phyloP scores from a whole-genome alignment of 2,329 filamentous ascomycete species.

The Dactylonectria estremocensis region DNA sequence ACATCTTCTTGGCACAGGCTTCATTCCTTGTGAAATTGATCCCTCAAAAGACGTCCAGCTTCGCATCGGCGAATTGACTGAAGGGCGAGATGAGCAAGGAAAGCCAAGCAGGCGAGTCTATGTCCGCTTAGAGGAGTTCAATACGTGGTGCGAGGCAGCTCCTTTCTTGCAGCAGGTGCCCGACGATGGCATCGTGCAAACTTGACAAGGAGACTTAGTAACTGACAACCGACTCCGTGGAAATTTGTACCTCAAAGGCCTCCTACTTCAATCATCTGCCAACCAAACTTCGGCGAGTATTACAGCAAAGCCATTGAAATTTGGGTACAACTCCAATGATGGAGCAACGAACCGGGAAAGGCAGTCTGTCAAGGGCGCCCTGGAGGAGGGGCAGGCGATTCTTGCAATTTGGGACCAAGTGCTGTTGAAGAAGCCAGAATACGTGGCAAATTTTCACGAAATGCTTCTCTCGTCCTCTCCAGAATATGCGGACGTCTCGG shows the following conservation, averaged over 20 bases:
- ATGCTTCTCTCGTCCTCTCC: slow-evolving; percentile 25
- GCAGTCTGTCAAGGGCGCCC: slow-evolving; percentile 5
- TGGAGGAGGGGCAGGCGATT: slow-evolving; percentile 19
- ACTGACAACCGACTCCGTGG: background rate
- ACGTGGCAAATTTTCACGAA: slow-evolving; percentile 13
- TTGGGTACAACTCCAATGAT: slow-evolving; percentile 32
- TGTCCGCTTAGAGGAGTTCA: slow-evolving; percentile 25
- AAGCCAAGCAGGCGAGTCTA: background rate
- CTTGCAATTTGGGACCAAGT: slow-evolving; percentile 32
- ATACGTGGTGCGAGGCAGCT: slow-evolving; percentile 22
- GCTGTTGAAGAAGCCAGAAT: slow-evolving; percentile 18
- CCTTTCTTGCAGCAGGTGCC: slow-evolving; percentile 26
- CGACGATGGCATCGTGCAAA: slow-evolving; percentile 5
- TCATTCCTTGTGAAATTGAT: slow-evolving; percentile 13
- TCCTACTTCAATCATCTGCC: slow-evolving; percentile 16
- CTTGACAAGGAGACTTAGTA: slow-evolving; percentile 22
- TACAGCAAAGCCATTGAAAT: slow-evolving; percentile 27
- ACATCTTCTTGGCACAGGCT: too few species aligned
- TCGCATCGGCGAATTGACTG: slow-evolving; percentile 16
- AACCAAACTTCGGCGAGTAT: slow-evolving; percentile 12
- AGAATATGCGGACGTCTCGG: slow-evolving; percentile 30
- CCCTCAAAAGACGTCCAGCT: slow-evolving; percentile 25
- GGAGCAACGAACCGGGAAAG: slow-evolving; percentile 2
- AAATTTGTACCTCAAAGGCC: slow-evolving; percentile 29
- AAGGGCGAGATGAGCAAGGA: background rate